Percentiles rank a stretch among this genome's conserved stretches.
Conservation (phyloP, 768 basidiomycete species). For the Tricholoma saponaceum region DNA sequence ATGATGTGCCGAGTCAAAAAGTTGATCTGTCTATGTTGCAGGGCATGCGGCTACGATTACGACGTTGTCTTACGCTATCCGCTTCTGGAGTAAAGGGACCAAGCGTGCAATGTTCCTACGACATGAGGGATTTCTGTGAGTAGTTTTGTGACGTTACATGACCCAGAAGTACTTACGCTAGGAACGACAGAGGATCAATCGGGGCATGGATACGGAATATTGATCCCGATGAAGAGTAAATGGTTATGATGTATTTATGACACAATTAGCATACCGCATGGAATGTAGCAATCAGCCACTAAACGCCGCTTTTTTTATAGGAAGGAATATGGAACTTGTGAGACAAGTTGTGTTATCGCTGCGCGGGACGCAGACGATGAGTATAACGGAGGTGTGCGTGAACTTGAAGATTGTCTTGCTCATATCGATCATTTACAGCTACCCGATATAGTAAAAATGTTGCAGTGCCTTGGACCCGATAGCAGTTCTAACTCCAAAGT, state of each 20-base stretch:
- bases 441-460: constrained; percentile 2
- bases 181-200: constrained; percentile 68
- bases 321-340: not conserved
- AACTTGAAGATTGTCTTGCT: too few relatives aligned
- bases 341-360: too few relatives aligned
- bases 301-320: not conserved
- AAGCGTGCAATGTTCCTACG: constrained; percentile 95
- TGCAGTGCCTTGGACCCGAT: too few relatives aligned
- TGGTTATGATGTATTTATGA: not conserved
- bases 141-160: constrained; percentile 19
- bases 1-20: not conserved
- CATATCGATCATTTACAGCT: not conserved
- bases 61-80: constrained; percentile 96
- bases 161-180: constrained; percentile 11
- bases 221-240: constrained; percentile 37
- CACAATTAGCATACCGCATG: not conserved
- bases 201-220: constrained; percentile 99
- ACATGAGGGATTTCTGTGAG: constrained; percentile 96
- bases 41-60: constrained; percentile 97
- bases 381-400: too few relatives aligned
- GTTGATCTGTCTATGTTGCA: constrained; percentile 27
- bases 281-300: not conserved
- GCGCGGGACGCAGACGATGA: too few relatives aligned
- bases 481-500: too few relatives aligned
- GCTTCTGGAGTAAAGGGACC: constrained; percentile 98